Evolutionary conservation across 2,329 filamentous ascomycete species (phyloP), one percentile per base, ranked within the genome.

Genomic region (Penicillium digitatum): DNA sequence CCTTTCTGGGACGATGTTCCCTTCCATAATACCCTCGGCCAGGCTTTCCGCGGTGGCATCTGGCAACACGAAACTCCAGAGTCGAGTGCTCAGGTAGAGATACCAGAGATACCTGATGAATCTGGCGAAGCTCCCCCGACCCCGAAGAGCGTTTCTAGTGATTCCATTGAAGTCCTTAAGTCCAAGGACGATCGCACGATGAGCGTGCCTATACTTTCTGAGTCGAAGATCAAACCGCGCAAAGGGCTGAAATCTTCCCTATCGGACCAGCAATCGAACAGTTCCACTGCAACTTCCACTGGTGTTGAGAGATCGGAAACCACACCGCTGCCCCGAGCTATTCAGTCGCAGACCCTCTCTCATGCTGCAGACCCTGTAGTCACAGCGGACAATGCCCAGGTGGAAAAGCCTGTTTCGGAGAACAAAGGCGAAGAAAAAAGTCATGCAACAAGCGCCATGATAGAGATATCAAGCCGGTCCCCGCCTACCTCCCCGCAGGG

Each of bases 1-100:
- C 94, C 94, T 0, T 95, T 95, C 69, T 99, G 94, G 93, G 94
- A 99, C 62, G 94, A 99, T 69, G 82, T 90, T 24, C 91, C 94
- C 0, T 97, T 99, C 72, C 87, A 90, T 69, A 85, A 88, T 64
- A 97, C 91, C 0, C 81, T 86, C 53, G 79, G 83, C 54, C 90
- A 96, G 70, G 76, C 78, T 20, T 91, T 90, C 80, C 83, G 94
- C 63, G 94, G 93, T 11, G 94, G 94, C 0, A 88, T 97, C 20
- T 99, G 85, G 85, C 72, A 79, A 59, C 73, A 76, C 51, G 74
- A 76, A 22, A 61, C 64, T 18, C 70, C 75, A 5, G 81, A 80
- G 49, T 69, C 73, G 4, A 70, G 70, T n/a, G 60, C 72, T 5
- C 66, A 69, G 45, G 60, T 64, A 20, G 70, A 74, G 32, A 73